A percentile compares a stretch with the other conserved stretches of the same genome.
Conservation (phyloP, 148 eudicot genomes). For the Gaultheria prostrata region DNA sequence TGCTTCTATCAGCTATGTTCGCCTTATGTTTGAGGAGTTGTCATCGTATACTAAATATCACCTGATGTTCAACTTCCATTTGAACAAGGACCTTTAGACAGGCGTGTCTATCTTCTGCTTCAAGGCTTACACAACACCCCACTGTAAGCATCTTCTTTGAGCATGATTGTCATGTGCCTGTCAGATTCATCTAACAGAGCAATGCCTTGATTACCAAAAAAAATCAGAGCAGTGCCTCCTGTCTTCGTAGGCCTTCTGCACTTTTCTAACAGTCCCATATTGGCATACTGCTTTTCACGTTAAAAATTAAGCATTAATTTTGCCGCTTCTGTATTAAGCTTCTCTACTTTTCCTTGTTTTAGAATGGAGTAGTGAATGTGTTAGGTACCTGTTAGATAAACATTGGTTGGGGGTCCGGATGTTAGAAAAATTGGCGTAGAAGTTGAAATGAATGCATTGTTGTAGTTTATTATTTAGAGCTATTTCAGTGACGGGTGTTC, state of each 20-base stretch:
- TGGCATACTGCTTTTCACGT: neutral
- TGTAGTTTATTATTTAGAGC: neutral
- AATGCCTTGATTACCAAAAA: too few relatives aligned
- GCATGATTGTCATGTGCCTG: neutral
- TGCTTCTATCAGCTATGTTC: neutral
- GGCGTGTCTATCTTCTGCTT: neutral
- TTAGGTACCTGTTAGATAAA: neutral
- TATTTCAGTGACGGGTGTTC: neutral
- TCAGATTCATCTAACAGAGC: neutral
- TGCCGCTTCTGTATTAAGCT: neutral
- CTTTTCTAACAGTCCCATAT: neutral
- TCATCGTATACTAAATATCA: neutral
- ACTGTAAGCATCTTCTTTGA: neutral
- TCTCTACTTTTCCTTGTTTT: neutral
- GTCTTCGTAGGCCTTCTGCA: neutral
- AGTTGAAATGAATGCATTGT: neutral
- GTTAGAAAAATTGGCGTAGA: neutral
- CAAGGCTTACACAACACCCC: neutral
- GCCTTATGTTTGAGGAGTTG: neutral
- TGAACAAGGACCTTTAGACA: neutral
- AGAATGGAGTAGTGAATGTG: neutral
- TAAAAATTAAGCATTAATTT: neutral
- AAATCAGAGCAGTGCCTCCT: neutral
- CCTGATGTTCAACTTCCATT: constrained; percentile 3
- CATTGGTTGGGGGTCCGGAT: neutral